A percentile compares a stretch with the other conserved stretches of the same genome.
Conservation (phyloP, 306 rosid species). For the Comarum palustre region DNA sequence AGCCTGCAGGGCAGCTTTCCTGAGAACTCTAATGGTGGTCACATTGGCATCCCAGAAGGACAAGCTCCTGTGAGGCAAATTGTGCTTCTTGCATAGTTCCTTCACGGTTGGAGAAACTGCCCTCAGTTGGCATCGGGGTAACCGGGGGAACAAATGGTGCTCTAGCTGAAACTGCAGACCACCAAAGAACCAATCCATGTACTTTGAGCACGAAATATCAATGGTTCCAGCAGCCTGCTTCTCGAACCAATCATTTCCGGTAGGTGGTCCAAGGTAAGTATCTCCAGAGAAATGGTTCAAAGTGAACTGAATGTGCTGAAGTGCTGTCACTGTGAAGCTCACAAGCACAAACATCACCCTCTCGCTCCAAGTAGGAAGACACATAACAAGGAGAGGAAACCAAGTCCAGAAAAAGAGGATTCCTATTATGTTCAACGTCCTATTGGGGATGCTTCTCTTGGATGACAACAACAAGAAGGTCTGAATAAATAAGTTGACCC, state of each 20-base stretch:
- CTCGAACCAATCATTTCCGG: conserved; percentile 70
- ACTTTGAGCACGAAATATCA: conserved; percentile 55
- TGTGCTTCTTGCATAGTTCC: conserved; percentile 73
- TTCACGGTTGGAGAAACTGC: conserved; percentile 58
- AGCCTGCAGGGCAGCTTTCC: conserved; percentile 57
- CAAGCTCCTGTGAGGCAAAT: conserved; percentile 62
- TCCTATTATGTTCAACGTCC: conserved; percentile 60
- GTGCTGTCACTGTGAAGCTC: conserved; percentile 51
- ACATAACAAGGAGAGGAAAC: conserved; percentile 68
- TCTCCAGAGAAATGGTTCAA: conserved; percentile 66
- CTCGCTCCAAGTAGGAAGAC: conserved; percentile 68
- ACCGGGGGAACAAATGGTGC: conserved; percentile 48
- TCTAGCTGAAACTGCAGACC: conserved; percentile 66
- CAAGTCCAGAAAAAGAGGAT: conserved; percentile 72
- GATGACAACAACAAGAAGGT: conserved; percentile 55
- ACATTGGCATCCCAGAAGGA: conserved; percentile 59
- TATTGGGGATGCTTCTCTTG: conserved; percentile 47
- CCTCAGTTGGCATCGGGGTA: conserved; percentile 66
- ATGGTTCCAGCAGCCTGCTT: conserved; percentile 64
- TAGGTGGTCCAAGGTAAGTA: conserved; percentile 62
- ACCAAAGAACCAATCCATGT: conserved; percentile 87
- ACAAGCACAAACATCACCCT: conserved; percentile 62
- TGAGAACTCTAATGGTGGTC: conserved; percentile 49
- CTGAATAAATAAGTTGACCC: conserved; percentile 67
- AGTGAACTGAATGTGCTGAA: conserved; percentile 70